Base-by-base conservation (phyloP, 2,329 filamentous ascomycete genomes). In the Aspergillus aculeatus region DNA sequence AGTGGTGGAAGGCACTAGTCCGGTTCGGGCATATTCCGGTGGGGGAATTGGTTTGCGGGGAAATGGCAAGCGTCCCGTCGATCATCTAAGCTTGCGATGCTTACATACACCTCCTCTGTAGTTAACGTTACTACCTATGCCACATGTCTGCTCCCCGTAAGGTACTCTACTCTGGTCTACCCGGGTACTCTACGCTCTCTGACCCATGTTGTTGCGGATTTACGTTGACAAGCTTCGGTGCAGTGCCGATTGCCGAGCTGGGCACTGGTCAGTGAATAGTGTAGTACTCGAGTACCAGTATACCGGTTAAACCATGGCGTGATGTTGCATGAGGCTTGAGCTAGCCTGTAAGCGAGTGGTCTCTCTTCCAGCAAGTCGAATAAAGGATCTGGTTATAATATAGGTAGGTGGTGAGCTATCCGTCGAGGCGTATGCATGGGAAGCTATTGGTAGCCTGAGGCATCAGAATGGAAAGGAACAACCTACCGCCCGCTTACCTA, bases 1-100 rank as follows among this genome's bases (percentile, higher is more conserved):
- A 4, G 23, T 23, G 23, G 23, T 23, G 23, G 23, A 23, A 41
- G 3, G 47, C 16, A 48, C 63, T 63, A 61, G 57, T 23, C 58
- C 53, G 24, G 48, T 59, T 62, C 21, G 62, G 67, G 66, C 61
- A 70, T 67, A 66, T 67, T 70, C 68, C 70, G 68, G 70, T 64
- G 70, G 70, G 64, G 70, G 60, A 59, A 58, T 11, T 23, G 41
- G n/a, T n/a, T 58, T 59, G 63, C 57, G 58, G 59, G 57, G 63
- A 35, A 57, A 61, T 29, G 26, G 26, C 26, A 29, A 29, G 26
- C 26, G 26, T 29, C 26, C 26, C 26, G 26, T 29, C 26, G 26
- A 29, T 29, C 26, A 49, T 52, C 54, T 58, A 54, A 19, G 38
- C 38, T 38, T 51, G 53, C 50, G 57, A 54, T 56, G 62, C 62